These are phyloP conservation scores for Senna siamea DNA, from an alignment of 306 rosid genomes.

Conservation along the genomic window DNA sequence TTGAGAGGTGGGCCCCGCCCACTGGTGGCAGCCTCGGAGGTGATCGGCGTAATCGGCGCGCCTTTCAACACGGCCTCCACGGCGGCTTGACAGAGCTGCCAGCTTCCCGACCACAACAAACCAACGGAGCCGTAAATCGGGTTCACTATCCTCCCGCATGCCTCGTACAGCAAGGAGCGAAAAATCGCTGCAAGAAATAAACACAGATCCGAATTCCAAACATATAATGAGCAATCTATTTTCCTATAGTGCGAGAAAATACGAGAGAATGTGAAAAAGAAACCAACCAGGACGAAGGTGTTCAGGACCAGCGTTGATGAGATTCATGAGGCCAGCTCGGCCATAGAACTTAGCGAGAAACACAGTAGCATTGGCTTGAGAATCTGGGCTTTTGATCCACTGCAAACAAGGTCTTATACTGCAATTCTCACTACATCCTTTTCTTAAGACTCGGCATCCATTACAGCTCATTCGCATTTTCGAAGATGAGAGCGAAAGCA, in stretches of 20 bases:
- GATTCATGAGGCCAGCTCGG: conserved; percentile 97
- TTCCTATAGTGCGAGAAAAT: too few species aligned
- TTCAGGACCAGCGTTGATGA: conserved; percentile 92
- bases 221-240: too few species aligned
- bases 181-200: conserved; percentile 65
- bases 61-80: conserved; percentile 93
- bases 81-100: conserved; percentile 95
- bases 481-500: neutral
- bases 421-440: conserved; percentile 92
- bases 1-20: conserved; percentile 86
- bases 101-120: conserved; percentile 93
- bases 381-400: conserved; percentile 93
- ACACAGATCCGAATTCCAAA: neutral
- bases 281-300: conserved; percentile 98
- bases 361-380: conserved; percentile 95
- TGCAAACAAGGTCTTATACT: conserved; percentile 90
- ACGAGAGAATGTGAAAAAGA: too few species aligned
- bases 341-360: conserved; percentile 95
- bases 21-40: conserved; percentile 73
- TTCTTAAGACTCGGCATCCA: conserved; percentile 87
- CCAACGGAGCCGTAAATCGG: conserved; percentile 97
- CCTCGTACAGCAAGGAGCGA: conserved; percentile 86
- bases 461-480: conserved; percentile 99
- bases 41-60: conserved; percentile 78
- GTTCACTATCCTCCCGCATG: conserved; percentile 92